Percentiles rank a stretch among this genome's conserved stretches.
Conservation (phyloP, 108 stramenopile genomes). For the Seminavis robusta region DNA sequence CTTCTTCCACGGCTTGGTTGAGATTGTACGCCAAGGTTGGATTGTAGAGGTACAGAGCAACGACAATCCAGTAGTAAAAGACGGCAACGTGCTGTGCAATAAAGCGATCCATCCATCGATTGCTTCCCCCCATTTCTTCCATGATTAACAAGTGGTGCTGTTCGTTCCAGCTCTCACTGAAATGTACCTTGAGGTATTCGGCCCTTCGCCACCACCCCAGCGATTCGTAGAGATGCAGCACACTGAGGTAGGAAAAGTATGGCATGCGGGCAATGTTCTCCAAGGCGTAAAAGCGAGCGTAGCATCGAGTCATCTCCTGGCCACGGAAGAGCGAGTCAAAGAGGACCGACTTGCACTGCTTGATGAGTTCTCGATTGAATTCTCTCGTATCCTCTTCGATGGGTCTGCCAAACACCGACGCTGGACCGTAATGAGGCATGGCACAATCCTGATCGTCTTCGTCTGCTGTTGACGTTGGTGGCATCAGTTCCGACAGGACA, state of each 20-base stretch:
- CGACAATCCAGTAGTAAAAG: constrained; percentile 87
- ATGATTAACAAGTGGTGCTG: constrained; percentile 95
- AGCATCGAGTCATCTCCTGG: constrained; percentile 29
- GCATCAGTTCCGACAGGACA: no score
- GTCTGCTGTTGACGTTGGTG: no score
- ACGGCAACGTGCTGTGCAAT: constrained; percentile 91
- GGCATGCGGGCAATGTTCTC: constrained; percentile 95
- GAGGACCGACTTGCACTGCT: constrained; percentile 2
- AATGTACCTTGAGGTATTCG: constrained; percentile 73
- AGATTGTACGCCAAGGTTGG: constrained; percentile 81
- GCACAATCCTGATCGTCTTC: no score
- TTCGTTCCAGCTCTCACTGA: constrained; percentile 94
- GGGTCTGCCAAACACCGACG: constrained; percentile 28
- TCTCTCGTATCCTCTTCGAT: background rate
- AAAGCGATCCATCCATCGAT: constrained; percentile 59
- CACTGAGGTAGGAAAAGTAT: constrained; percentile 89
- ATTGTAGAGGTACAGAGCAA: constrained; percentile 68
- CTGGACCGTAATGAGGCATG: no score
- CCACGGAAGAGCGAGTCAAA: constrained; percentile 16
- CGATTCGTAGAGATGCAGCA: constrained; percentile 91
- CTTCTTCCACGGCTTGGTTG: constrained; percentile 77
- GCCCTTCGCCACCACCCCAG: constrained; percentile 71
- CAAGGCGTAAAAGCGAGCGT: constrained; percentile 85
- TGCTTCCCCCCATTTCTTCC: constrained; percentile 91
- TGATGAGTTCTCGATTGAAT: background rate